A percentile compares a stretch with the other conserved stretches of the same genome.
Evolutionary conservation across 1,284 basidiomycete species (phyloP).

Genomic region (Trametes hirsuta): DNA sequence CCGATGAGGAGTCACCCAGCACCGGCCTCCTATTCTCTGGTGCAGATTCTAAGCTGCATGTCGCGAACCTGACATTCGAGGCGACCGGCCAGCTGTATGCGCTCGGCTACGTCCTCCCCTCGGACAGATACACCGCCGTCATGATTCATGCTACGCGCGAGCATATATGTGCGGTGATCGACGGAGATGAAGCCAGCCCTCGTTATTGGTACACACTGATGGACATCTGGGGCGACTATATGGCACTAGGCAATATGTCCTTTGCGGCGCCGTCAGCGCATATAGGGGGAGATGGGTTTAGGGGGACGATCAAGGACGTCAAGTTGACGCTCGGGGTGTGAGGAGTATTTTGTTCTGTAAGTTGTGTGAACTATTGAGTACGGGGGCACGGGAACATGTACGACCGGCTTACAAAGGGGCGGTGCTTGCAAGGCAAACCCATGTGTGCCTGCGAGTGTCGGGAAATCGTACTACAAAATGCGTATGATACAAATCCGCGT

Average conservation of each 20-base stretch:
- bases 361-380: not conserved
- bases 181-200: constrained; percentile 28
- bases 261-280: constrained; percentile 45
- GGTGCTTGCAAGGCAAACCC: too few relatives aligned
- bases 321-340: constrained; percentile 19
- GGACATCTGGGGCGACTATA: constrained; percentile 45
- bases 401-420: too few relatives aligned
- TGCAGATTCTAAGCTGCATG: constrained; percentile 40
- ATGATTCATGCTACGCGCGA: constrained; percentile 42
- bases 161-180: constrained; percentile 40
- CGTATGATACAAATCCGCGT: not conserved
- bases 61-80: constrained; percentile 44
- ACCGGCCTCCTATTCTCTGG: constrained; percentile 41
- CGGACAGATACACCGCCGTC: constrained; percentile 37
- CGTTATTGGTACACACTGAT: constrained; percentile 41
- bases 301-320: constrained; percentile 33
- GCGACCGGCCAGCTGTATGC: constrained; percentile 42
- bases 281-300: constrained; percentile 38
- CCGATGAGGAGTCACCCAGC: constrained; percentile 17
- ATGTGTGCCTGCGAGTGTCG: too few relatives aligned
- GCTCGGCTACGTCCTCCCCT: constrained; percentile 36
- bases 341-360: not conserved
- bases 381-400: not conserved
- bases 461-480: not conserved
- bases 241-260: constrained; percentile 46